Base-by-base conservation (phyloP, 257 asterid genomes). In the Buddleja alternifolia region DNA sequence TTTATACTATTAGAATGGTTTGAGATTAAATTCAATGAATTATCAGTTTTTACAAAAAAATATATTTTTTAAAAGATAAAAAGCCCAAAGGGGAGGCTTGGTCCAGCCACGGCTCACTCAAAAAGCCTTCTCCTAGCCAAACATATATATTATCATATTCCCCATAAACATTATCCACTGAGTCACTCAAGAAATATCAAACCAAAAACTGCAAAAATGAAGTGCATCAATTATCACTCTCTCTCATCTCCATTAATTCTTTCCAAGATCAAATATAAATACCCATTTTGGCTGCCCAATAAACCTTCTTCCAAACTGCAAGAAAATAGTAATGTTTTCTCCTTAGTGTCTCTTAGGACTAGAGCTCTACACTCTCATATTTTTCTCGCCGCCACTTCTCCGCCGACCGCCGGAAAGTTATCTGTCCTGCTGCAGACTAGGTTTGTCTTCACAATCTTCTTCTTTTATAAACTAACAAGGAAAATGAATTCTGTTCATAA, bases 371-470 rank as follows among this genome's bases (percentile, higher is more conserved):
- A 74, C 17, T 41, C 70, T 14, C 11, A 72, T 8, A 10, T 68
- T 56, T 21, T 71, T 32, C 41, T 77, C 32, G 34, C 71, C 12
- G 83, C 81, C 19, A 64, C 77, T 25, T 65, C 58, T 7, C 69
- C 77, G 17, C 75, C 82, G 2, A 66, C 83, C 67, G 1, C 72
- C 75, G 57, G 80, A 20, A 77, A 85, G 76, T 6, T 79, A 8
- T 74, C 87, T 1, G 86, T 83, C 60, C 55, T 85, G 15, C 77
- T 87, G 6, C 81, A 74, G 40, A 83, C 85, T 1, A 65, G 89
- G 92, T 85, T 44, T 7, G 71, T 78, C 61, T 68, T 14, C 54
- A 41, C n/a, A 3, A n/a, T n/a, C n/a, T n/a, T n/a, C n/a, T n/a
- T n/a, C n/a, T n/a, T n/a, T n/a, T n/a, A n/a, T n/a, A n/a, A n/a